A percentile compares a stretch with the other conserved stretches of the same genome.
These are phyloP conservation scores for Akanthomyces muscarius DNA, from an alignment of 2,329 filamentous ascomycete genomes.

Conservation along the genomic window DNA sequence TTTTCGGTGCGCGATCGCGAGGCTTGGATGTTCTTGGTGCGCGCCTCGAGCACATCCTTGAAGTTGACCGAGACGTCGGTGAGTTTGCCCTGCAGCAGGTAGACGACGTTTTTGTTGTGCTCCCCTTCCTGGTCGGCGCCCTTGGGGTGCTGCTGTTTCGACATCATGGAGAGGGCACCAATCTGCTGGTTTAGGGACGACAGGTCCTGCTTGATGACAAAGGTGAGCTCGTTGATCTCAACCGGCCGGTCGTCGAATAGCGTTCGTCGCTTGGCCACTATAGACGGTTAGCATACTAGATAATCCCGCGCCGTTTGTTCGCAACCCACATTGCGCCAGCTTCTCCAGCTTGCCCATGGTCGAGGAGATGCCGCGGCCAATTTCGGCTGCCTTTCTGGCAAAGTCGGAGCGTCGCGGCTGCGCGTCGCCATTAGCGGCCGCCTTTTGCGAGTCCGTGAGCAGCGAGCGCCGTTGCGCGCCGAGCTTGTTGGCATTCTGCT, in stretches of 20 bases:
- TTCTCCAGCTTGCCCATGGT: slow-evolving; percentile 96
- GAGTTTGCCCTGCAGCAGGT: slow-evolving; percentile 84
- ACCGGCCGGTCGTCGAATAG: slow-evolving; percentile 95
- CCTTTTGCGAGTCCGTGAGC: slow-evolving; percentile 69
- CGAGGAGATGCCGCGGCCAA: slow-evolving; percentile 82
- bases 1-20: slow-evolving; percentile 90
- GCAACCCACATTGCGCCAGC: slow-evolving; percentile 68
- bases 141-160: slow-evolving; percentile 70
- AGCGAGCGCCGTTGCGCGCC: slow-evolving; percentile 78
- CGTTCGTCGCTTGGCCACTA: slow-evolving; percentile 91
- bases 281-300: slow-evolving; percentile 11
- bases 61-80: slow-evolving; percentile 93
- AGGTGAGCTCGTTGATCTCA: slow-evolving; percentile 95
- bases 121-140: slow-evolving; percentile 75
- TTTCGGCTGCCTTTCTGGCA: slow-evolving; percentile 83
- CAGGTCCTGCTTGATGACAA: slow-evolving; percentile 96
- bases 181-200: slow-evolving; percentile 82
- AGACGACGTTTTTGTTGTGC: slow-evolving; percentile 96
- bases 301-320: neutral
- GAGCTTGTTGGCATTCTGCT: slow-evolving; percentile 70
- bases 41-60: slow-evolving; percentile 93
- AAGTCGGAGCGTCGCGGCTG: slow-evolving; percentile 77
- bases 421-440: slow-evolving; percentile 51
- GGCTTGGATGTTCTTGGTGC: slow-evolving; percentile 97
- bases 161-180: slow-evolving; percentile 71